These are phyloP conservation scores for Blumeria hordei DNA, from an alignment of 2,329 filamentous ascomycete species.

Conservation along the genomic window DNA sequence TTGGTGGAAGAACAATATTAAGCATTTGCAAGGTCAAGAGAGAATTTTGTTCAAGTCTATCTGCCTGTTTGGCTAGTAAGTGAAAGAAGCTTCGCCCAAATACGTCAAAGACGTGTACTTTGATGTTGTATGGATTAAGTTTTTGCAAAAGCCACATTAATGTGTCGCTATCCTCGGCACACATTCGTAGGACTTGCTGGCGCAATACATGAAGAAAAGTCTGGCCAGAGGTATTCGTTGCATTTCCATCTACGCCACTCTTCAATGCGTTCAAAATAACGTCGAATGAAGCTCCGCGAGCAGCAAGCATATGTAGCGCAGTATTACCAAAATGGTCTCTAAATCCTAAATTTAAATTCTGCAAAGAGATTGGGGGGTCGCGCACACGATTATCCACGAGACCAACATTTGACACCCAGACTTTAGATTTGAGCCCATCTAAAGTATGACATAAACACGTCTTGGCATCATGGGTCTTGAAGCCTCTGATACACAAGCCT, in stretches of 20 bases:
- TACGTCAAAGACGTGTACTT: slow-evolving; percentile 4
- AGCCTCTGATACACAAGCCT: slow-evolving; percentile 3
- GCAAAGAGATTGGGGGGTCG: slow-evolving; percentile 1
- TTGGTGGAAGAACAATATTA: neutral
- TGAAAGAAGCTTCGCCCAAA: slow-evolving; percentile 5
- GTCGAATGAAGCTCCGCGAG: slow-evolving; percentile 3
- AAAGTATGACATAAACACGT: slow-evolving; percentile 2
- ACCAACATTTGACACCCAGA: slow-evolving; percentile 1
- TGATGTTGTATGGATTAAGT: slow-evolving; percentile 3
- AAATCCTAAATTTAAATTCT: slow-evolving; percentile 2
- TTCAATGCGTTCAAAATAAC: slow-evolving; percentile 4
- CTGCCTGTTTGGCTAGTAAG: slow-evolving; percentile 1
- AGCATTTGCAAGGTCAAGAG: slow-evolving; percentile 2
- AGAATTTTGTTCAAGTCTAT: neutral
- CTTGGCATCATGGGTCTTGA: slow-evolving; percentile 3
- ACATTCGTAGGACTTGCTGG: neutral
- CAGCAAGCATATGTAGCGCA: slow-evolving; percentile 9
- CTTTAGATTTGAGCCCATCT: neutral
- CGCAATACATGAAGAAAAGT: slow-evolving; percentile 6
- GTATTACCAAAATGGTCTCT: slow-evolving; percentile 21
- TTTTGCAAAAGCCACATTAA: slow-evolving; percentile 4
- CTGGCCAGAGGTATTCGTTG: slow-evolving; percentile 16
- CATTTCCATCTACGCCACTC: slow-evolving; percentile 4
- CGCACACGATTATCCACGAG: slow-evolving; percentile 1
- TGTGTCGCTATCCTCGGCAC: slow-evolving; percentile 2